Conservation (phyloP, 495 filamentous ascomycete genomes). For the Chaetomidium leptoderma region DNA sequence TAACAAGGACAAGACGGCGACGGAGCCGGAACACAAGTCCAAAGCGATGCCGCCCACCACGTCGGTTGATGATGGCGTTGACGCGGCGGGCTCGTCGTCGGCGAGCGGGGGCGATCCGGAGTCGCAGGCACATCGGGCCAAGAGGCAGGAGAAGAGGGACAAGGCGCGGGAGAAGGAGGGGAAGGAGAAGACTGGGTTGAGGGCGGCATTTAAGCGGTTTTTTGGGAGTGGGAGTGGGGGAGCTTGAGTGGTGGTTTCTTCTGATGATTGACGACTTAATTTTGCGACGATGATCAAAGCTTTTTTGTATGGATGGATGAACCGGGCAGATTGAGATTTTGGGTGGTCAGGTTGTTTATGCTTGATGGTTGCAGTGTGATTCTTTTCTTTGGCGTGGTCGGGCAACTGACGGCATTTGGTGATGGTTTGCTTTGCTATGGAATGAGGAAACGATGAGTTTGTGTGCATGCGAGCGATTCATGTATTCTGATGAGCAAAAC, state of each 20-base stretch:
- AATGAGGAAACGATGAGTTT: neutral
- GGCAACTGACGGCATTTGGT: neutral
- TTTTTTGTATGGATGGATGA: too few species aligned
- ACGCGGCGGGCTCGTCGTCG: slow-evolving; percentile 6
- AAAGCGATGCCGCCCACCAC: slow-evolving; percentile 24
- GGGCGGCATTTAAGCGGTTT: slow-evolving; percentile 49
- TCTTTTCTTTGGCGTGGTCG: neutral
- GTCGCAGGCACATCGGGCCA: slow-evolving; percentile 28
- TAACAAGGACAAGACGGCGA: slow-evolving; percentile 4
- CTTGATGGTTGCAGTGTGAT: neutral
- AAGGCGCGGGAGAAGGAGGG: slow-evolving; percentile 48
- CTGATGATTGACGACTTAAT: slow-evolving; percentile 1
- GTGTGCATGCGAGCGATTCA: neutral
- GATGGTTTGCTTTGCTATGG: neutral
- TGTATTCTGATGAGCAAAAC: neutral
- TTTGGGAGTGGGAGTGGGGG: slow-evolving; percentile 16
- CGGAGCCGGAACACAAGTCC: slow-evolving; percentile 12
- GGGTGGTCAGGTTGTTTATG: neutral
- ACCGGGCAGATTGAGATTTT: neutral
- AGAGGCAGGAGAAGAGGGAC: slow-evolving; percentile 32
- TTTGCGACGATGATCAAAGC: too few species aligned
- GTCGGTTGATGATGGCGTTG: slow-evolving; percentile 16
- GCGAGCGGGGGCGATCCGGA: slow-evolving; percentile 22
- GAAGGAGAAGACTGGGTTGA: slow-evolving; percentile 75
- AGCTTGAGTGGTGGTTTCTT: neutral